Conservation (phyloP, 768 basidiomycete species). For the Termitomyces sp. region DNA sequence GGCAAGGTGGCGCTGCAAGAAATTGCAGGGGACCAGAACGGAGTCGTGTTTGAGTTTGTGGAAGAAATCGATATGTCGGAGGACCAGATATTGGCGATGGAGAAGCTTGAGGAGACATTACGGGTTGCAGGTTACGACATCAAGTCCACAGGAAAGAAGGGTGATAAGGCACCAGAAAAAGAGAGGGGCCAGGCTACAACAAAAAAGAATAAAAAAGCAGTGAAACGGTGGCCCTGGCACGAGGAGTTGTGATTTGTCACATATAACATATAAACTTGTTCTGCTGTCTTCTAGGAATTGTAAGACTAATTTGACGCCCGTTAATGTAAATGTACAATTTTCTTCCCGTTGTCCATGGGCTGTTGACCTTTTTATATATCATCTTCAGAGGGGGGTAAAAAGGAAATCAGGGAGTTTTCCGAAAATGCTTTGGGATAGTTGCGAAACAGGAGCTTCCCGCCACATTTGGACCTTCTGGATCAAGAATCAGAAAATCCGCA, state of each 20-base stretch:
- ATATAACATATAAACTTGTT: neutral
- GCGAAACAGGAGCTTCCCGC: constrained; percentile 6
- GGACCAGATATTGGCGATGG: constrained; percentile 35
- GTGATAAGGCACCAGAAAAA: constrained; percentile 27
- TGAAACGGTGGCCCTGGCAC: constrained; percentile 12
- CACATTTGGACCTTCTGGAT: constrained; percentile 14
- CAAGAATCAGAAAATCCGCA: constrained; percentile 9
- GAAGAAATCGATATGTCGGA: constrained; percentile 43
- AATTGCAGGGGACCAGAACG: constrained; percentile 38
- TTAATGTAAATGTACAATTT: neutral
- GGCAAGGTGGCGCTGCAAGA: constrained; percentile 41
- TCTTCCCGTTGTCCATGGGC: neutral
- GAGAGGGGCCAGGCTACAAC: constrained; percentile 17
- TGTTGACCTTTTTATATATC: neutral
- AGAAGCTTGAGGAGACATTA: constrained; percentile 48
- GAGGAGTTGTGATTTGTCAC: constrained; percentile 20
- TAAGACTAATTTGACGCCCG: constrained; percentile 6
- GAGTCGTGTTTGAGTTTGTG: constrained; percentile 41
- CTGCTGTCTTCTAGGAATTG: constrained; percentile 2
- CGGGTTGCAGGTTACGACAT: constrained; percentile 55
- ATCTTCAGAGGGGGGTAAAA: neutral
- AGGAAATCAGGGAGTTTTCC: neutral
- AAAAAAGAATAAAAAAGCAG: constrained; percentile 18
- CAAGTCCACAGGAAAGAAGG: constrained; percentile 22
- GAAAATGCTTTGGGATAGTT: neutral